Conservation (phyloP, 108 stramenopile genomes). For the Nitzschia sp. region DNA sequence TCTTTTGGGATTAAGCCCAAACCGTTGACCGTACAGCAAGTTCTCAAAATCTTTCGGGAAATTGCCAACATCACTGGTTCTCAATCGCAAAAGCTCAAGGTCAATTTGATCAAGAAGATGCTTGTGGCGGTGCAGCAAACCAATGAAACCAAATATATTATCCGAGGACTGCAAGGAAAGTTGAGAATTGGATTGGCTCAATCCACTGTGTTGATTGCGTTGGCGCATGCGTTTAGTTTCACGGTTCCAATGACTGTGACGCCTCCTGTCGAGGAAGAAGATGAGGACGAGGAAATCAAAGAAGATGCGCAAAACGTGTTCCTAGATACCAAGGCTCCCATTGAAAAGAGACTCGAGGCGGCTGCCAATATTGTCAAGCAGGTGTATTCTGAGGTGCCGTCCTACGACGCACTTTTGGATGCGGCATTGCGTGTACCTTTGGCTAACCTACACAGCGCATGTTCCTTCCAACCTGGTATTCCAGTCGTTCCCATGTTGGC, state of each 20-base stretch:
- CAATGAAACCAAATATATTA: slow-evolving; percentile 93
- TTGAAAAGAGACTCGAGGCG: slow-evolving; percentile 79
- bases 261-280: slow-evolving; percentile 1
- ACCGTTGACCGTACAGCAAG: slow-evolving; percentile 56
- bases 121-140: slow-evolving; percentile 70
- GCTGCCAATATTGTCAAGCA: slow-evolving; percentile 91
- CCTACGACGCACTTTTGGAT: slow-evolving; percentile 84
- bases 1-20: slow-evolving; percentile 68
- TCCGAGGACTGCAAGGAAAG: slow-evolving; percentile 98
- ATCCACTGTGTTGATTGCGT: slow-evolving; percentile 89
- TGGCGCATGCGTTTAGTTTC: slow-evolving; percentile 88
- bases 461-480: slow-evolving; percentile 89
- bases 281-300: slow-evolving; percentile 28
- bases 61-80: slow-evolving; percentile 84
- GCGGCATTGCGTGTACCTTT: slow-evolving; percentile 81
- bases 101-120: slow-evolving; percentile 89
- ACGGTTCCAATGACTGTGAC: slow-evolving; percentile 51
- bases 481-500: slow-evolving; percentile 99
- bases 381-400: slow-evolving; percentile 94
- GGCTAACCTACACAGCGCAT: slow-evolving; percentile 64
- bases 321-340: slow-evolving; percentile 31
- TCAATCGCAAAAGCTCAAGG: slow-evolving; percentile 90
- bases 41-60: slow-evolving; percentile 63
- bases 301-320: slow-evolving; percentile 37
- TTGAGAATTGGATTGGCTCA: slow-evolving; percentile 94